Percentiles rank a stretch among this genome's conserved stretches.
phyloP scores from a whole-genome alignment of 2,329 filamentous ascomycete genomes.

The Aspergillus sclerotialis region DNA sequence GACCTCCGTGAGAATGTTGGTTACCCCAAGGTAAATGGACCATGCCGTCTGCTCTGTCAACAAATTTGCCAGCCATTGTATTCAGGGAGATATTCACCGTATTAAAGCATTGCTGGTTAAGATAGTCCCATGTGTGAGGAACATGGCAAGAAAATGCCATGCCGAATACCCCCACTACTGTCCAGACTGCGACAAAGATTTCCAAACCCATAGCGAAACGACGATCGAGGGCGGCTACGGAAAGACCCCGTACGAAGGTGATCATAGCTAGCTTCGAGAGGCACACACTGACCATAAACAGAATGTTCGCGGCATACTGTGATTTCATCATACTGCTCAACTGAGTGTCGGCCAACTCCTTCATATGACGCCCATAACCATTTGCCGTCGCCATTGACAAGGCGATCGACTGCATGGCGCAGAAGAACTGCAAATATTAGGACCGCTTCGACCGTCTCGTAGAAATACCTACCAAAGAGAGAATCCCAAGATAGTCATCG shows the following conservation, averaged over 20 bases:
- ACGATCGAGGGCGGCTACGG: background rate
- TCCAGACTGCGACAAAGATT: conserved; percentile 10
- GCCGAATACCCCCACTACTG: conserved; percentile 8
- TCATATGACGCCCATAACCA: conserved; percentile 16
- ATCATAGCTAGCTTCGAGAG: conserved; percentile 19
- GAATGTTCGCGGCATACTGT: conserved; percentile 16
- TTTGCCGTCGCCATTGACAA: conserved; percentile 15
- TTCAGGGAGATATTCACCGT: conserved; percentile 7
- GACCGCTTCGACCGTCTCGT: background rate
- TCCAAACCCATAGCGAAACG: conserved; percentile 8
- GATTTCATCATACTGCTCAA: conserved; percentile 14
- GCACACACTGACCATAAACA: conserved; percentile 15
- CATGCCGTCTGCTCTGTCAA: conserved; percentile 10
- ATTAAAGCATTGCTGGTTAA: conserved; percentile 14
- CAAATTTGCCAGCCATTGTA: background rate
- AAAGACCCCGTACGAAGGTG: conserved; percentile 10
- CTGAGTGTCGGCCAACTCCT: conserved; percentile 5
- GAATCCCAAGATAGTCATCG: conserved; percentile 17
- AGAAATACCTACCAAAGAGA: conserved; percentile 12
- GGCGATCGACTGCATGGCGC: background rate
- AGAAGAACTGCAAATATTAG: background rate
- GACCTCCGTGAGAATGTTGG: conserved; percentile 19
- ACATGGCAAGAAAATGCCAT: conserved; percentile 14
- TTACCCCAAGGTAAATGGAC: conserved; percentile 19
- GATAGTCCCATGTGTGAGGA: conserved; percentile 14